Conservation (phyloP, 305 asterid genomes). For the Fraxinus baroniana region DNA sequence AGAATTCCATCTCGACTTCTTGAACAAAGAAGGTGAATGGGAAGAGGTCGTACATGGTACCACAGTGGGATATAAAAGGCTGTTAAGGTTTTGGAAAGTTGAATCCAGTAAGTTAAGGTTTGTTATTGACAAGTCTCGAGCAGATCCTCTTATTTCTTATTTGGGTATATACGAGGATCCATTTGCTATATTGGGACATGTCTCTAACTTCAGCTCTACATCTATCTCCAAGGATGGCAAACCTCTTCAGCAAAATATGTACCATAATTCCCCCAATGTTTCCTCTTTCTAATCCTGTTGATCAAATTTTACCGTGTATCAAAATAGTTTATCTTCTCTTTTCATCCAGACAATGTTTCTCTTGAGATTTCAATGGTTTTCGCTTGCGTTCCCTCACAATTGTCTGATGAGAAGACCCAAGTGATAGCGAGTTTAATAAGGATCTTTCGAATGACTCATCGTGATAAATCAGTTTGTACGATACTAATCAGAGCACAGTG, state of each 20-base stretch:
- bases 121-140: slow-evolving; percentile 50
- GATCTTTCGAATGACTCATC: background rate
- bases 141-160: slow-evolving; percentile 62
- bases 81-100: slow-evolving; percentile 54
- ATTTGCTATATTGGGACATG: slow-evolving; percentile 36
- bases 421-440: background rate
- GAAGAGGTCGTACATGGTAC: slow-evolving; percentile 52
- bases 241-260: slow-evolving; percentile 25
- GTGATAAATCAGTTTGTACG: background rate
- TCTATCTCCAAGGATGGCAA: slow-evolving; percentile 31
- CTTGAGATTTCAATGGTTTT: background rate
- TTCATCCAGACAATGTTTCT: background rate
- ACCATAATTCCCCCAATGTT: slow-evolving; percentile 22
- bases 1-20: slow-evolving; percentile 58
- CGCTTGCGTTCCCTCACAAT: background rate
- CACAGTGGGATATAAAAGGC: slow-evolving; percentile 80
- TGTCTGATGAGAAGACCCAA: background rate
- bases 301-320: background rate
- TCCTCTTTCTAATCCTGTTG: slow-evolving; percentile 4
- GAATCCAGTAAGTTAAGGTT: slow-evolving; percentile 47
- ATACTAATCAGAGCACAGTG: background rate
- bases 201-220: slow-evolving; percentile 21
- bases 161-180: slow-evolving; percentile 67
- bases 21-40: slow-evolving; percentile 55
- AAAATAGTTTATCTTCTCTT: background rate